Evolutionary conservation across 768 basidiomycete genomes (phyloP).

Genomic region (Cystobasidium tubakii): DNA sequence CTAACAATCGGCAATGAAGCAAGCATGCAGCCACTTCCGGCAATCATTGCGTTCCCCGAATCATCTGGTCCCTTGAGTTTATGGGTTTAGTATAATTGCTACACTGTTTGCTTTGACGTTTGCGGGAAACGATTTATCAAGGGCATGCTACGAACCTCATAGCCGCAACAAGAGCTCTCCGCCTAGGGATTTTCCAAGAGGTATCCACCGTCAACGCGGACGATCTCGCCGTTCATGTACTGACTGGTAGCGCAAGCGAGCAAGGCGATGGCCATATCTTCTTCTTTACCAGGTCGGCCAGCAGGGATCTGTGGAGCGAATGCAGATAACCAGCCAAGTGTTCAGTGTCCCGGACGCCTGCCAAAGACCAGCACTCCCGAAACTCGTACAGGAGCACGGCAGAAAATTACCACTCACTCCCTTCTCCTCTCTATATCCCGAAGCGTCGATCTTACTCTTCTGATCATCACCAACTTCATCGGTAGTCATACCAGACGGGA

Average conservation of each 20-base stretch:
- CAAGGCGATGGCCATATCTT: conserved; percentile 11
- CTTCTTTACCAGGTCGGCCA: conserved; percentile 13
- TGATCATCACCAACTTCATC: conserved; percentile 48
- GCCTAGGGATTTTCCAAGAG: not conserved
- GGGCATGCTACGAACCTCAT: too few relatives aligned
- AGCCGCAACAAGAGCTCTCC: too few relatives aligned
- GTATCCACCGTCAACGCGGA: conserved; percentile 2
- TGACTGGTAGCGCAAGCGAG: conserved; percentile 5
- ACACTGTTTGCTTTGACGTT: too few relatives aligned
- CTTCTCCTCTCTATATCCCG: conserved; percentile 5
- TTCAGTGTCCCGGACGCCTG: too few relatives aligned
- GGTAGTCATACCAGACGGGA: conserved; percentile 42
- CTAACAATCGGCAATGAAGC: too few relatives aligned
- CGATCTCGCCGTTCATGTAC: not conserved
- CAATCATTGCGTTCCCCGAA: too few relatives aligned
- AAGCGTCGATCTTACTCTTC: conserved; percentile 47
- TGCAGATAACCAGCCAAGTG: not conserved
- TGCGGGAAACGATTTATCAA: too few relatives aligned
- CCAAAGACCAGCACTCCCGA: too few relatives aligned
- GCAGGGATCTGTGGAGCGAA: not conserved
- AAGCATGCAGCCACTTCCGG: too few relatives aligned
- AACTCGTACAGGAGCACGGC: too few relatives aligned
- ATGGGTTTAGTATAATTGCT: too few relatives aligned
- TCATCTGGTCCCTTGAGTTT: too few relatives aligned
- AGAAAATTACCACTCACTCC: not conserved